Percentiles rank a stretch among this genome's conserved stretches.
Evolutionary conservation across 2,329 filamentous ascomycete genomes (phyloP).

Genomic region (Alternaria ventricosa): DNA sequence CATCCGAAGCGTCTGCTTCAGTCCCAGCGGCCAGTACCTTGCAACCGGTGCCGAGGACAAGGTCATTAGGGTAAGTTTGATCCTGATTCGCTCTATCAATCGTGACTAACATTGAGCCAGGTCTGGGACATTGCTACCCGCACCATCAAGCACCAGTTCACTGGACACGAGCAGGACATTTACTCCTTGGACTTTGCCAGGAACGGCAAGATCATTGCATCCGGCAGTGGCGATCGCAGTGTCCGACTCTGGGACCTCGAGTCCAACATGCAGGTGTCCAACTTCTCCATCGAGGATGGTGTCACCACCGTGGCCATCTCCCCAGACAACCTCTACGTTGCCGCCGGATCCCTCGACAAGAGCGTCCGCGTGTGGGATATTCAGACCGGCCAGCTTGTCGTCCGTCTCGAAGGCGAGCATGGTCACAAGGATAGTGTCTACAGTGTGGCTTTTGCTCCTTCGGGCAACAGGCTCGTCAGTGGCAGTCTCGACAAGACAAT

Average conservation of each 20-base stretch:
- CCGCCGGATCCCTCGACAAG: constrained; percentile 94
- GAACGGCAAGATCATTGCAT: constrained; percentile 92
- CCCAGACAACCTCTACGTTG: constrained; percentile 90
- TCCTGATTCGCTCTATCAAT: background rate
- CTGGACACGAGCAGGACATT: constrained; percentile 98
- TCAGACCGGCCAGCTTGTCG: constrained; percentile 81
- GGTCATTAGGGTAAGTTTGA: constrained; percentile 80
- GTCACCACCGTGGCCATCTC: constrained; percentile 98
- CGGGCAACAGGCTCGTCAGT: constrained; percentile 89
- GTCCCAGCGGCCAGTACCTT: constrained; percentile 90
- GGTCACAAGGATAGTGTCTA: constrained; percentile 98
- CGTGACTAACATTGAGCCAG: constrained; percentile 51
- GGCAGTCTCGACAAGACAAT: constrained; percentile 97
- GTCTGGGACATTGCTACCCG: constrained; percentile 92
- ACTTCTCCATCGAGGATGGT: constrained; percentile 91
- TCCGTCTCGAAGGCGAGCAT: constrained; percentile 89
- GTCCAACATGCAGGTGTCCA: constrained; percentile 79
- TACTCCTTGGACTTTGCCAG: constrained; percentile 95
- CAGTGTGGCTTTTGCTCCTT: constrained; percentile 93
- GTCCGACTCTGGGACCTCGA: constrained; percentile 97
- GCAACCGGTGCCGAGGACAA: constrained; percentile 98
- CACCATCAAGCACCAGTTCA: constrained; percentile 88
- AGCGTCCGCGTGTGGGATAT: constrained; percentile 98
- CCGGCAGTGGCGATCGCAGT: constrained; percentile 91
- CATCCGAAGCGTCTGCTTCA: constrained; percentile 98